Conservation (phyloP, 305 asterid genomes). For the Fraxinus latifolia region DNA sequence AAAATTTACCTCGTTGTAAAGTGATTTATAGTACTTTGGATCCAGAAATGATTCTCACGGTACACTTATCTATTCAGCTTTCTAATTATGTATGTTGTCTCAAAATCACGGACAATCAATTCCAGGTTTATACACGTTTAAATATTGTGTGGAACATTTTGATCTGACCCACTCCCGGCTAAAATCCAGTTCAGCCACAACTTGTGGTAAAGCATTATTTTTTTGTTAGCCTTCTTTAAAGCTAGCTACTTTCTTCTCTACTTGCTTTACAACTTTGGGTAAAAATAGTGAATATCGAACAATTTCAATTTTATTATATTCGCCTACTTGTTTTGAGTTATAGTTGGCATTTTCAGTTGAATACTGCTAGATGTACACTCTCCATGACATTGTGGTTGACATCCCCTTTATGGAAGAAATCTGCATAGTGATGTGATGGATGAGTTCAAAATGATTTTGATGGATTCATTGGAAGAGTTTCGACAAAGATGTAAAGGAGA, state of each 20-base stretch:
- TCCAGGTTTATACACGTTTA: not conserved
- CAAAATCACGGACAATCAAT: constrained; percentile 3
- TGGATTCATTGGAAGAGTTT: too few relatives aligned
- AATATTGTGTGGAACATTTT: constrained; percentile 25
- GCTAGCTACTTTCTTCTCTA: not conserved
- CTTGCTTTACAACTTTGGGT: not conserved
- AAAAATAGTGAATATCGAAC: not conserved
- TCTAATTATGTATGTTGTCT: not conserved
- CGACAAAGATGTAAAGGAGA: too few relatives aligned
- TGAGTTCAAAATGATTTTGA: too few relatives aligned
- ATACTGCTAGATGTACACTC: too few relatives aligned
- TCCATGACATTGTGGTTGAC: too few relatives aligned
- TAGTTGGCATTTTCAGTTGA: not conserved
- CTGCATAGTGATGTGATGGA: too few relatives aligned
- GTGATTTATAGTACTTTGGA: not conserved
- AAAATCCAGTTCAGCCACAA: constrained; percentile 16
- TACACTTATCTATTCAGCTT: not conserved
- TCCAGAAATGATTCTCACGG: not conserved
- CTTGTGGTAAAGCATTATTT: not conserved
- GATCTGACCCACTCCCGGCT: not conserved
- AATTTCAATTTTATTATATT: not conserved
- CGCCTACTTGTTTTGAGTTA: not conserved
- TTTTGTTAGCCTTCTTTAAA: too few relatives aligned
- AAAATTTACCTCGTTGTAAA: too few relatives aligned
- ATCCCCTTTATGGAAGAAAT: too few relatives aligned